Percentiles rank a stretch among this genome's conserved stretches.
Evolutionary conservation across 352 stramenopile species (phyloP).

Genomic region (Phytophthora hibernalis): DNA sequence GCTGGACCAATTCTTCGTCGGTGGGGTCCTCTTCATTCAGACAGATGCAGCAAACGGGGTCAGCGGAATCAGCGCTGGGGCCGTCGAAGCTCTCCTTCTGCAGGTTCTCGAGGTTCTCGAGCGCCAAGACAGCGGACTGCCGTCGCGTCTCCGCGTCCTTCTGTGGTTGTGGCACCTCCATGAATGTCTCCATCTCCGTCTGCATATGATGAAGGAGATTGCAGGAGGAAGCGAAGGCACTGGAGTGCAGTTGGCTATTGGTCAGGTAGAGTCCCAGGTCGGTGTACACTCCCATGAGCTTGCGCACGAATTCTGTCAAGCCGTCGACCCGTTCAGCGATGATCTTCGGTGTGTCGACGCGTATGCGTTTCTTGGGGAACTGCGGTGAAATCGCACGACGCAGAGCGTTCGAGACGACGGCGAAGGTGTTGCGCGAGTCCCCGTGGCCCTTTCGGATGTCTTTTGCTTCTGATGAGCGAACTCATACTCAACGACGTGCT

Average conservation of each 20-base stretch:
- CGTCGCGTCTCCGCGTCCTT: conserved; percentile 48
- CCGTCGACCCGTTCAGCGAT: conserved; percentile 45
- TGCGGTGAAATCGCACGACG: conserved; percentile 44
- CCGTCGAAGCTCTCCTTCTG: neutral
- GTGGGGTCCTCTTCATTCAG: conserved; percentile 41
- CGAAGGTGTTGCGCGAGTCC: conserved; percentile 43
- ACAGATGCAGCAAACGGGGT: conserved; percentile 55
- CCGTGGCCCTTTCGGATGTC: conserved; percentile 2
- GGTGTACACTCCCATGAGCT: conserved; percentile 56
- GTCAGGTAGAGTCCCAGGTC: conserved; percentile 57
- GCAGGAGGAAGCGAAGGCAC: conserved; percentile 24
- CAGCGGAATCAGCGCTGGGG: neutral
- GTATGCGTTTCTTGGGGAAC: conserved; percentile 60
- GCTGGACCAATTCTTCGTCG: conserved; percentile 28
- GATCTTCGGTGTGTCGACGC: conserved; percentile 53
- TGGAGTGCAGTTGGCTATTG: conserved; percentile 33
- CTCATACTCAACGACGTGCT: conserved; percentile 29
- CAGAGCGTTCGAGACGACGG: conserved; percentile 54
- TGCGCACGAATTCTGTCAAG: conserved; percentile 54
- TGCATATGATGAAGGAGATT: conserved; percentile 34
- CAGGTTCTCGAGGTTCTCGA: conserved; percentile 38
- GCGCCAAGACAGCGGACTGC: conserved; percentile 48
- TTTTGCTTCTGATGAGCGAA: conserved; percentile 21
- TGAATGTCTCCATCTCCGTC: conserved; percentile 46
- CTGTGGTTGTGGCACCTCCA: conserved; percentile 51